Conservation (phyloP, 1,284 basidiomycete species). For the Meira miltonrushii region DNA sequence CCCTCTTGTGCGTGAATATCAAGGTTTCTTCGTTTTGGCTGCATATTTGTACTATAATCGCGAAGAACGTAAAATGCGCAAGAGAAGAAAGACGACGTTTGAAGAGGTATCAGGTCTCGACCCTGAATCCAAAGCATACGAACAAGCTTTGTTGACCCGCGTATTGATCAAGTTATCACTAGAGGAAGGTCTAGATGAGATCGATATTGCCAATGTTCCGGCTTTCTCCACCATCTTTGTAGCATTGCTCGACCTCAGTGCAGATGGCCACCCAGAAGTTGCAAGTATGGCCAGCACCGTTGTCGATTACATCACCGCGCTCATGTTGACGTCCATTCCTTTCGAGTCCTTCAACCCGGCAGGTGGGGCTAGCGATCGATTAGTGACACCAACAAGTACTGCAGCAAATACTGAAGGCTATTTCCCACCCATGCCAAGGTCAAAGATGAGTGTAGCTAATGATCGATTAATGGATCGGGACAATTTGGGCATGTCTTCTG, state of each 20-base stretch:
- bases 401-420: constrained; percentile 45
- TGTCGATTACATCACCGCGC: constrained; percentile 83
- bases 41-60: constrained; percentile 90
- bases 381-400: constrained; percentile 43
- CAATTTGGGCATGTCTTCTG: background rate
- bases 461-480: background rate
- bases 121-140: constrained; percentile 9
- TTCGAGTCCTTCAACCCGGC: constrained; percentile 53
- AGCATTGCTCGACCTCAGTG: constrained; percentile 80
- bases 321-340: constrained; percentile 82
- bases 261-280: constrained; percentile 88
- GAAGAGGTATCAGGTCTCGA: constrained; percentile 1
- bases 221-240: constrained; percentile 91
- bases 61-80: constrained; percentile 60
- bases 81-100: background rate
- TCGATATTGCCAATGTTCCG: constrained; percentile 69
- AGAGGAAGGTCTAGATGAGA: constrained; percentile 67
- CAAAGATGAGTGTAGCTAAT: constrained; percentile 47
- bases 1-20: constrained; percentile 89
- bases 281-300: constrained; percentile 83
- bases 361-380: constrained; percentile 55
- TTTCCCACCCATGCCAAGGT: constrained; percentile 55
- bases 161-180: constrained; percentile 65
- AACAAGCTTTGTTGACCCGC: constrained; percentile 64
- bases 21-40: constrained; percentile 89